phyloP scores from a whole-genome alignment of 768 basidiomycete genomes.

The Mycena haematopus region DNA sequence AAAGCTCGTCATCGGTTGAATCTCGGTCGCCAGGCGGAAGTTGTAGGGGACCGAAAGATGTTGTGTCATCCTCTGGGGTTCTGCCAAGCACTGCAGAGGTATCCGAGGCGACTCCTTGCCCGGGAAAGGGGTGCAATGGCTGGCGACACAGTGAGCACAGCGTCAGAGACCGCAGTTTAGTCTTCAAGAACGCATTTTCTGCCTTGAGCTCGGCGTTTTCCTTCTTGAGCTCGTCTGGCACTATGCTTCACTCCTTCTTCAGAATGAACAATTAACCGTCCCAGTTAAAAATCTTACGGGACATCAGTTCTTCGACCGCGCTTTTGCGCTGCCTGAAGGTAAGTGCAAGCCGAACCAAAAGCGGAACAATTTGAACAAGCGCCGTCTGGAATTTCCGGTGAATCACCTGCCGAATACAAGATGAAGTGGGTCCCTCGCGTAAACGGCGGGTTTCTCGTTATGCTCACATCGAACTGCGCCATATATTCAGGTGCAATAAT shows the following conservation, averaged over 20 bases:
- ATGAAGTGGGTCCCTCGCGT: no score
- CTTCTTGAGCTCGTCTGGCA: neutral
- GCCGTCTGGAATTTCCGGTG: no score
- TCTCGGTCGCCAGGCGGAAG: no score
- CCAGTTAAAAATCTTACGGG: neutral
- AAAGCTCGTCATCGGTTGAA: neutral
- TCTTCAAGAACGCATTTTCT: constrained; percentile 1
- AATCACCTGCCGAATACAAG: no score
- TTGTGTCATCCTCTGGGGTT: no score
- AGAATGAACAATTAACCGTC: neutral
- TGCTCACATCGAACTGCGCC: no score
- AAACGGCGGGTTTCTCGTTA: no score
- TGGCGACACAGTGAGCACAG: constrained; percentile 1
- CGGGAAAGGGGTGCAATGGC: neutral
- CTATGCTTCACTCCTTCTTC: neutral
- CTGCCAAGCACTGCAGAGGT: no score
- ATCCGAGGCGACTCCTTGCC: no score
- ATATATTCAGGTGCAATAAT: no score
- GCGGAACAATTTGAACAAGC: neutral
- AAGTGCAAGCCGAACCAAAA: neutral
- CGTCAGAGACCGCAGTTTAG: constrained; percentile 2
- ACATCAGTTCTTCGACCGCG: no score
- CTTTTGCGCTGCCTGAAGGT: neutral
- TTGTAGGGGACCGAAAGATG: neutral
- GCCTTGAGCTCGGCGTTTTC: neutral